phyloP scores from a whole-genome alignment of 306 rosid genomes.

The Canavalia gladiata region DNA sequence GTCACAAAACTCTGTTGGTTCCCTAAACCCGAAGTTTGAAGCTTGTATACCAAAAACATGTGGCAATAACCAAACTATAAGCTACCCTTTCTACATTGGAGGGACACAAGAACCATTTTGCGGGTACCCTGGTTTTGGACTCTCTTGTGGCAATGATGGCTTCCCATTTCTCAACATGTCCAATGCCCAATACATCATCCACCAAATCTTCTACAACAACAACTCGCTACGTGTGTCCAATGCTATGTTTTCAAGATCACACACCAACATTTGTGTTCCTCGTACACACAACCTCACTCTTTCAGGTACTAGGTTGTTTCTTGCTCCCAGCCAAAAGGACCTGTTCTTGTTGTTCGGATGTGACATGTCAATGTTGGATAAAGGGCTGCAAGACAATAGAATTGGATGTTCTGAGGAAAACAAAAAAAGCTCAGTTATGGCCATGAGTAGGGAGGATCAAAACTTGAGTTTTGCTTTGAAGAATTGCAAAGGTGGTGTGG shows the following conservation, averaged over 20 bases:
- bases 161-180: slow-evolving; percentile 53
- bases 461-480: not conserved
- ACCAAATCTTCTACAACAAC: slow-evolving; percentile 50
- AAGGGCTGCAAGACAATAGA: not conserved
- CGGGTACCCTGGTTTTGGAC: slow-evolving; percentile 66
- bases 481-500: slow-evolving; percentile 40
- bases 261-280: slow-evolving; percentile 32
- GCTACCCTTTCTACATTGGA: slow-evolving; percentile 60
- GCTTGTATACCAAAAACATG: slow-evolving; percentile 56
- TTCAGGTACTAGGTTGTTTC: not conserved
- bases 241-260: slow-evolving; percentile 31
- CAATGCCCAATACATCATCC: slow-evolving; percentile 26
- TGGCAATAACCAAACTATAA: slow-evolving; percentile 50
- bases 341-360: slow-evolving; percentile 52
- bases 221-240: slow-evolving; percentile 54
- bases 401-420: slow-evolving; percentile 48
- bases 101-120: slow-evolving; percentile 49
- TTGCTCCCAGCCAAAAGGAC: slow-evolving; percentile 13
- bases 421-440: slow-evolving; percentile 46
- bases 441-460: slow-evolving; percentile 35
- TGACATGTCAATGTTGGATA: not conserved
- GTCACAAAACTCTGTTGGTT: not conserved
- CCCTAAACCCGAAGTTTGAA: slow-evolving; percentile 40
- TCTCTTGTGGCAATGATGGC: slow-evolving; percentile 50
- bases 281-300: slow-evolving; percentile 28